A percentile compares a stretch with the other conserved stretches of the same genome.
Evolutionary conservation across 2,329 filamentous ascomycete species (phyloP).

Genomic region (Cladorrhinum sp.): DNA sequence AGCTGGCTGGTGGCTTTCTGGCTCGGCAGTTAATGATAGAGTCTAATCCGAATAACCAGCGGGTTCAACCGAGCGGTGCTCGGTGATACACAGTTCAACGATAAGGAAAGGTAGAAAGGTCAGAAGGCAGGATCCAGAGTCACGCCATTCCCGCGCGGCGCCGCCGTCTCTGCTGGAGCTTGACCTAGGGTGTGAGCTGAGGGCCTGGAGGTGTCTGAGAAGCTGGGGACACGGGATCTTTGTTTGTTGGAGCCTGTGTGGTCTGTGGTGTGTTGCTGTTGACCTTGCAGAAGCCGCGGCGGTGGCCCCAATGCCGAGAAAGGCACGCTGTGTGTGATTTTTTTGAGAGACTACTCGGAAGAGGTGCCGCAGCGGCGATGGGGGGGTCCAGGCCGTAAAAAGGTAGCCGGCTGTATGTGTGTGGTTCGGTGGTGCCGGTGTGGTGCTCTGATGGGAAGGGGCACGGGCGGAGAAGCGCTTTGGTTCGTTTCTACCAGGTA

Average conservation of each 20-base stretch:
- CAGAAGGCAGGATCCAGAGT: slow-evolving; percentile 1
- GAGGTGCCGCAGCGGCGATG: slow-evolving; percentile 4
- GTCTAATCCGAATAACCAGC: not conserved
- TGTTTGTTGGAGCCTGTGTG: not conserved
- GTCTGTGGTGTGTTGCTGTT: not conserved
- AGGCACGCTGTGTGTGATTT: not conserved
- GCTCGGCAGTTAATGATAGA: slow-evolving; percentile 2
- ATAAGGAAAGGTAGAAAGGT: not conserved
- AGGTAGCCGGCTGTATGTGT: not conserved
- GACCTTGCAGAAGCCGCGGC: not conserved
- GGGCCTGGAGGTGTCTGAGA: not conserved
- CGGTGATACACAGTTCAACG: not conserved
- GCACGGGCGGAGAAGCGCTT: slow-evolving; percentile 2
- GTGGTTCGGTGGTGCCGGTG: not conserved
- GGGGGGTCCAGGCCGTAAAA: not conserved
- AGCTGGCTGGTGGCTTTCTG: not conserved
- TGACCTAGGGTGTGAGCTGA: not conserved
- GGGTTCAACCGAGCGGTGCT: slow-evolving; percentile 8
- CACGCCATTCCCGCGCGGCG: slow-evolving; percentile 5
- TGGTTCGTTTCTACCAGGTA: not conserved
- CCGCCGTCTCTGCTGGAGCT: not conserved
- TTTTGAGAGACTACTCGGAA: not conserved
- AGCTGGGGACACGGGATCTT: not conserved
- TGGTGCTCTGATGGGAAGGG: not conserved
- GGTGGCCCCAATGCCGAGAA: not conserved